A percentile compares a stretch with the other conserved stretches of the same genome.
These are phyloP conservation scores for Juglanconis juglandina DNA, from an alignment of 2,329 filamentous ascomycete species.

Conservation along the genomic window DNA sequence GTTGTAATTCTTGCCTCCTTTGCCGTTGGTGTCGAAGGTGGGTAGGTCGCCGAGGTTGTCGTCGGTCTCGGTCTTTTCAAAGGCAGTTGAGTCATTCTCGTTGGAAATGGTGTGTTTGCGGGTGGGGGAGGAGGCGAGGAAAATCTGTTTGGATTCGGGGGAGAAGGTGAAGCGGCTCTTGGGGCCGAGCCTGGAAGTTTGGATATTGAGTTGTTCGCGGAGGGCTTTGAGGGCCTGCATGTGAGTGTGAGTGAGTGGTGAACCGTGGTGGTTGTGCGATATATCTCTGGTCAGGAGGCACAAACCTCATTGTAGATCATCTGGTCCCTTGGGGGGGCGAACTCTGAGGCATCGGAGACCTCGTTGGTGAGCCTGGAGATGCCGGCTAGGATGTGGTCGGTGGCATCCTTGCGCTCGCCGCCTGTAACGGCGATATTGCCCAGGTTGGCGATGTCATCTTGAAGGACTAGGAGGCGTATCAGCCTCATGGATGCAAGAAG, in stretches of 20 bases:
- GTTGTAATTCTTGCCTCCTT: slow-evolving; percentile 50
- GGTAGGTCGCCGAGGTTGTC: slow-evolving; percentile 34
- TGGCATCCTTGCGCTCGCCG: slow-evolving; percentile 75
- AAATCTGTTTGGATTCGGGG: slow-evolving; percentile 27
- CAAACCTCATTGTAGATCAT: slow-evolving; percentile 75
- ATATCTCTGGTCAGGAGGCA: neutral
- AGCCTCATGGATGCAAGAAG: neutral
- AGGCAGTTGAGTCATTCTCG: slow-evolving; percentile 14
- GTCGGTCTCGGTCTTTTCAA: slow-evolving; percentile 8
- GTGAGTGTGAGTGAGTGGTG: slow-evolving; percentile 8
- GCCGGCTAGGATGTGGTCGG: slow-evolving; percentile 73
- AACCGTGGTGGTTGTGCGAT: neutral
- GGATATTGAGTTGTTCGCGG: slow-evolving; percentile 72
- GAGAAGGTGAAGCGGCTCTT: slow-evolving; percentile 79
- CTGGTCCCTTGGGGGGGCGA: slow-evolving; percentile 85
- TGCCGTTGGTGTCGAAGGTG: slow-evolving; percentile 19
- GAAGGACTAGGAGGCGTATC: slow-evolving; percentile 55
- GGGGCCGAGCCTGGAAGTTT: slow-evolving; percentile 64
- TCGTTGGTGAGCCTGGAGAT: slow-evolving; percentile 80
- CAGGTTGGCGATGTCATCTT: slow-evolving; percentile 71
- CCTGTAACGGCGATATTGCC: slow-evolving; percentile 58
- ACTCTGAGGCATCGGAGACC: slow-evolving; percentile 78
- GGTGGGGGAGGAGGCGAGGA: slow-evolving; percentile 17
- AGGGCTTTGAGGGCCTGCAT: slow-evolving; percentile 72
- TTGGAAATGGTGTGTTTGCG: neutral